phyloP scores from a whole-genome alignment of 2,329 filamentous ascomycete genomes.

The Xylariaceae sp. region DNA sequence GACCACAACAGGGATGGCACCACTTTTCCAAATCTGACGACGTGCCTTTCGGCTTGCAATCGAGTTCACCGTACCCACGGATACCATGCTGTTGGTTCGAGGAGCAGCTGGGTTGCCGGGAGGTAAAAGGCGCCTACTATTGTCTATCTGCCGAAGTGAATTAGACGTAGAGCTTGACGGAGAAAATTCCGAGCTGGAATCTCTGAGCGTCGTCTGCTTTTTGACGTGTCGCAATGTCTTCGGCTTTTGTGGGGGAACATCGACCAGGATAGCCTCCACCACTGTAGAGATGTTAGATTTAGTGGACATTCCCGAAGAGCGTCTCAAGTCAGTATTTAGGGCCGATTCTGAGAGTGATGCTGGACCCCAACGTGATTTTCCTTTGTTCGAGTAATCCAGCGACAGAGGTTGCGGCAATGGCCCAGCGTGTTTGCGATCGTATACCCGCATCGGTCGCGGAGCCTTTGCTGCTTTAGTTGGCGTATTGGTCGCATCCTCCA shows the following conservation, averaged over 20 bases:
- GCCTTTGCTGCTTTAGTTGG: slow-evolving; percentile 50
- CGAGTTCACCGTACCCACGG: slow-evolving; percentile 45
- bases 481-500: slow-evolving; percentile 44
- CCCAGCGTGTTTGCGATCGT: slow-evolving; percentile 38
- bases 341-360: slow-evolving; percentile 37
- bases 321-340: slow-evolving; percentile 40
- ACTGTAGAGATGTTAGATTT: slow-evolving; percentile 52
- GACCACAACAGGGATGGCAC: slow-evolving; percentile 58
- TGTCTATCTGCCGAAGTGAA: slow-evolving; percentile 34
- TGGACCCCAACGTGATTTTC: slow-evolving; percentile 27
- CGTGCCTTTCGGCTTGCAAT: slow-evolving; percentile 50
- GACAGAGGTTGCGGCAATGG: slow-evolving; percentile 32
- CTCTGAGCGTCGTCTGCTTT: slow-evolving; percentile 42
- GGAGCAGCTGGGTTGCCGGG: slow-evolving; percentile 28
- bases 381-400: slow-evolving; percentile 26
- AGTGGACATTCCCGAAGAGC: slow-evolving; percentile 50
- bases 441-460: slow-evolving; percentile 43
- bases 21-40: slow-evolving; percentile 54
- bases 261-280: slow-evolving; percentile 54
- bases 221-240: slow-evolving; percentile 57
- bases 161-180: slow-evolving; percentile 40
- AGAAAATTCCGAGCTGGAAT: slow-evolving; percentile 40
- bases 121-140: slow-evolving; percentile 28
- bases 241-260: slow-evolving; percentile 42
- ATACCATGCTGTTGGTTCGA: slow-evolving; percentile 45